Evolutionary conservation across 2,329 filamentous ascomycete genomes (phyloP).

Genomic region (Davidsoniella virescens): DNA sequence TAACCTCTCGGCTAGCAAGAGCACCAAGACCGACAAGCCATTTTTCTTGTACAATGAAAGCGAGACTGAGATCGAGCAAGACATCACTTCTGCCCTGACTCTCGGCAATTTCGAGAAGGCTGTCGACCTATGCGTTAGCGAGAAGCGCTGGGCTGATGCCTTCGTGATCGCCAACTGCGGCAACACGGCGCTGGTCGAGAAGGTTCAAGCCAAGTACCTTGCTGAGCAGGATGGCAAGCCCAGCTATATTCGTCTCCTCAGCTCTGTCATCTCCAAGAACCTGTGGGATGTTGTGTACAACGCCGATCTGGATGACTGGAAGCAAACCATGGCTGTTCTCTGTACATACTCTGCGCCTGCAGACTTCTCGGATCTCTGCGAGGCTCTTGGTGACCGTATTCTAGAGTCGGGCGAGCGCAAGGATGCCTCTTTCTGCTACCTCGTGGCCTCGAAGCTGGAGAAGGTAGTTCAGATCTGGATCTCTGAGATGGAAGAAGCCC

Average conservation of each 20-base stretch:
- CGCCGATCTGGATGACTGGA: conserved; percentile 84
- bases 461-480: conserved; percentile 96
- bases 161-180: conserved; percentile 97
- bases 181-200: conserved; percentile 82
- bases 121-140: conserved; percentile 72
- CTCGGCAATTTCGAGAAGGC: conserved; percentile 83
- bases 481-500: conserved; percentile 69
- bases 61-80: conserved; percentile 72
- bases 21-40: conserved; percentile 81
- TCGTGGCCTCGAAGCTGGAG: conserved; percentile 89
- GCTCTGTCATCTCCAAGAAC: conserved; percentile 89
- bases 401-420: conserved; percentile 63
- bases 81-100: conserved; percentile 75
- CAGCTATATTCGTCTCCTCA: conserved; percentile 79
- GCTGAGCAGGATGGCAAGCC: conserved; percentile 66
- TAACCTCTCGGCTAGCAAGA: conserved; percentile 72
- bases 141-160: conserved; percentile 83
- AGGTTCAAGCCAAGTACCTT: conserved; percentile 83
- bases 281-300: conserved; percentile 98
- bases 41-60: conserved; percentile 76
- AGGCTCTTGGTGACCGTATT: conserved; percentile 82
- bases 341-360: conserved; percentile 87
- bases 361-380: conserved; percentile 89
- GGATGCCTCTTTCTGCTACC: conserved; percentile 90
- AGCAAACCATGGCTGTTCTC: conserved; percentile 86